A percentile compares a stretch with the other conserved stretches of the same genome.
Evolutionary conservation across 768 basidiomycete species (phyloP).

Genomic region (Kwoniella pini): DNA sequence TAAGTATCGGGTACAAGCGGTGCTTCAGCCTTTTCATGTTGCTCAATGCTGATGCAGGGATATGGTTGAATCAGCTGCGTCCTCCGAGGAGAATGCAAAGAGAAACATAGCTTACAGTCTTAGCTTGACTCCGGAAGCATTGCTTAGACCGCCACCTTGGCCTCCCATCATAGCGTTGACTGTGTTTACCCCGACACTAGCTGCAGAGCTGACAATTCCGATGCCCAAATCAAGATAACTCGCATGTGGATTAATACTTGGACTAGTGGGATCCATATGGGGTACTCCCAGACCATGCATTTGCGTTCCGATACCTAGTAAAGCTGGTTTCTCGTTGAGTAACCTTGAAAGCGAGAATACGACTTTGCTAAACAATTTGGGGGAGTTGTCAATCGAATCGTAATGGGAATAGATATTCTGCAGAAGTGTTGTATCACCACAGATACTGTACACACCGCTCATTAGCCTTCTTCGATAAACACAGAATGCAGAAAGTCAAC

Average conservation of each 20-base stretch:
- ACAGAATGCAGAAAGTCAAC: conserved; percentile 1
- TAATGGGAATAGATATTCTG: conserved; percentile 40
- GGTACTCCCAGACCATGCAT: conserved; percentile 77
- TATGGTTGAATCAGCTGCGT: not conserved
- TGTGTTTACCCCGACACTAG: conserved; percentile 78
- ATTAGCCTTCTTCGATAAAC: not conserved
- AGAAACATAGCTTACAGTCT: conserved; percentile 67
- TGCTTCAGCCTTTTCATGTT: conserved; percentile 94
- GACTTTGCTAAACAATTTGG: conserved; percentile 60
- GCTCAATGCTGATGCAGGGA: conserved; percentile 78
- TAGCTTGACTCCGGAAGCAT: conserved; percentile 74
- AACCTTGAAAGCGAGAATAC: conserved; percentile 81
- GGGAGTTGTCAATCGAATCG: conserved; percentile 22
- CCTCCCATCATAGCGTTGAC: conserved; percentile 82
- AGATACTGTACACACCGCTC: conserved; percentile 35
- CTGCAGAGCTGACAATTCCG: conserved; percentile 79
- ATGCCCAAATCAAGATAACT: conserved; percentile 52
- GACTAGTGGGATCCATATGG: conserved; percentile 12
- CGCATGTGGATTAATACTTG: conserved; percentile 10
- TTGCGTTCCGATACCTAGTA: conserved; percentile 74
- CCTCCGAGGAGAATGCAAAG: not conserved
- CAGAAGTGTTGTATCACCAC: conserved; percentile 45
- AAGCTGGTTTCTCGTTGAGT: conserved; percentile 80
- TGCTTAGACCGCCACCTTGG: conserved; percentile 69
- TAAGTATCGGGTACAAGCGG: conserved; percentile 92